Evolutionary conservation across 352 stramenopile genomes (phyloP).

Genomic region (Phytopythium montanum): DNA sequence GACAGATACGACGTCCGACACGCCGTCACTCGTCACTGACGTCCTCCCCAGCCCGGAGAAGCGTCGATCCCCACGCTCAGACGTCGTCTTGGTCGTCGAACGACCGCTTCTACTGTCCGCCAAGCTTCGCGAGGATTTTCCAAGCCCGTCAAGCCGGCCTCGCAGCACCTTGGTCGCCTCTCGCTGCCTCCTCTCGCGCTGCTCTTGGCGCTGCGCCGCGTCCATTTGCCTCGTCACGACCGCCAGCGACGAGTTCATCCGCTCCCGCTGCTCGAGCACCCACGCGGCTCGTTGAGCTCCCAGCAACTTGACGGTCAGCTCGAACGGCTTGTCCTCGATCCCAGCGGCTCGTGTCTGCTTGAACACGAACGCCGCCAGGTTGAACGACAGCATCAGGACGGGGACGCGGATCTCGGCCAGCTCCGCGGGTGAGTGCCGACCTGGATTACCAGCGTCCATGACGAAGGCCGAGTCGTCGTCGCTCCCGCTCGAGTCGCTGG

Average conservation of each 20-base stretch:
- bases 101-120: neutral
- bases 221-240: constrained; percentile 18
- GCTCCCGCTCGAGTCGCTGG: constrained; percentile 12
- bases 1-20: constrained; percentile 1
- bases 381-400: constrained; percentile 55
- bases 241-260: constrained; percentile 16
- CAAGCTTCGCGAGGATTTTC: neutral
- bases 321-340: constrained; percentile 36
- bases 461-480: constrained; percentile 47
- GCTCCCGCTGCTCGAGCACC: constrained; percentile 50
- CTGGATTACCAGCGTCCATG: constrained; percentile 55
- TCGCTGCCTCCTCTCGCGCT: constrained; percentile 15
- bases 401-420: constrained; percentile 39
- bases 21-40: neutral
- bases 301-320: constrained; percentile 54
- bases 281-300: constrained; percentile 42
- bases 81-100: neutral
- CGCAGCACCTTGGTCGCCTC: constrained; percentile 51
- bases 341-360: constrained; percentile 45
- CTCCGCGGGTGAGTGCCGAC: constrained; percentile 12
- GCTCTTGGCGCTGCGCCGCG: constrained; percentile 23
- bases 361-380: constrained; percentile 40
- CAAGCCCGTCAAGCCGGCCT: constrained; percentile 33
- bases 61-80: neutral
- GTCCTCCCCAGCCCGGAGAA: neutral